Base-by-base conservation (phyloP, 495 filamentous ascomycete species). In the Lichenothelia convexa region DNA sequence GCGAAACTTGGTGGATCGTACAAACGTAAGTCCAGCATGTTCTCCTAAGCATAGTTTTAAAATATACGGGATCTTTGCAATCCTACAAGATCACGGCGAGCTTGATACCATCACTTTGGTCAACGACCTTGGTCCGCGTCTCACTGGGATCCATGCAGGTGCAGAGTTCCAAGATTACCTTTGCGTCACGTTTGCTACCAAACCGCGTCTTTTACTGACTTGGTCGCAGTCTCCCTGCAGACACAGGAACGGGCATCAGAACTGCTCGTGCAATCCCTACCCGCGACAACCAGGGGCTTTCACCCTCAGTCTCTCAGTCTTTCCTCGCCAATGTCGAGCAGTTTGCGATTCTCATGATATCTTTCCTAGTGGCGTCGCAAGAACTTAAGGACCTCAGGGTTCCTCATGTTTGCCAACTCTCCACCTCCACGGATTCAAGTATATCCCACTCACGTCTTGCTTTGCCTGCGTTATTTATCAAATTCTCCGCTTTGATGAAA, bases 1-100 rank as follows among this genome's bases (percentile, higher is more conserved):
- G 52, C 23, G 45, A 50, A 32, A 45, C 38, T 32, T 59, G 56
- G 56, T 59, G 54, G 54, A 42, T 45, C 22, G 27, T 50, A 16
- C 40, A 51, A 30, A 18, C 54, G 31, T 33, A 2, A 33, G 31
- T 11, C 31, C 8, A 8, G 17, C 31, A n/a, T 33, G 17, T 12
- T 8, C 8, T 33, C 1, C 8, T 8, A 12, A 11, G 9, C 9
- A 18, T 33, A 8, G 8, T 1, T 33, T 18, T 18, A 8, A 9
- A 33, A 9, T 18, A n/a, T 18, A 1, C 3, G 9, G 19, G n/a
- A 11, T 3, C 3, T 8, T 18, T 15, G 31, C 11, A 33, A 8
- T 33, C n/a, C 13, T 18, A 12, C 19, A 33, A 8, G 8, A 33
- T 18, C 31, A 18, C 9, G 17, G 16, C 31, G 31, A 27, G 7